phyloP scores from a whole-genome alignment of 169 alveolate genomes.

The Plasmodium ovale region DNA sequence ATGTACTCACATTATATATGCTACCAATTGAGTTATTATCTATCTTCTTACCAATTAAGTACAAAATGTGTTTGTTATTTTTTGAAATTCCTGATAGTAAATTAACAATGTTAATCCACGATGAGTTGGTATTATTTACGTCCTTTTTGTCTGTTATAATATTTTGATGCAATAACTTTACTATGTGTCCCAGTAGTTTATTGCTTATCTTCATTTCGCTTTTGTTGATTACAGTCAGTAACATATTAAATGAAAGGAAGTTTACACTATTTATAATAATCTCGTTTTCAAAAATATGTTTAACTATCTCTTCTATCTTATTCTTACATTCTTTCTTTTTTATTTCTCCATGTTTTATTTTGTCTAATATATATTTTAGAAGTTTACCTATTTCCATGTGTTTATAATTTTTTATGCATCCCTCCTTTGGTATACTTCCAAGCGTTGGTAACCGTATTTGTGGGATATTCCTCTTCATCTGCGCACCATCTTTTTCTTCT shows the following conservation, averaged over 20 bases:
- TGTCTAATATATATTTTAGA: neutral
- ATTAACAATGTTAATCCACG: conserved; percentile 67
- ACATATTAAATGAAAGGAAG: conserved; percentile 62
- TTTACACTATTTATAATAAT: conserved; percentile 15
- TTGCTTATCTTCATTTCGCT: conserved; percentile 39
- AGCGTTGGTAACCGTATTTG: too few species aligned
- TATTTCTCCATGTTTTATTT: conserved; percentile 12
- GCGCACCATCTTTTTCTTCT: neutral
- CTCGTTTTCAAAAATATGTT: conserved; percentile 29
- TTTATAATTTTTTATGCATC: neutral
- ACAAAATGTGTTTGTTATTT: conserved; percentile 19
- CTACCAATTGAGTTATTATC: neutral
- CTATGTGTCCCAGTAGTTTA: conserved; percentile 26
- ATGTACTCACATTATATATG: neutral
- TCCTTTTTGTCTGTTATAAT: neutral
- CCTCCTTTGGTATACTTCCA: too few species aligned
- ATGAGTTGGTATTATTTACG: conserved; percentile 40
- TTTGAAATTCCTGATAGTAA: conserved; percentile 21
- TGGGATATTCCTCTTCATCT: neutral
- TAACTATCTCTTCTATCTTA: conserved; percentile 14
- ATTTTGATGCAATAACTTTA: conserved; percentile 31
- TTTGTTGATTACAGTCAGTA: conserved; percentile 41
- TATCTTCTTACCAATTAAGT: conserved; percentile 17
- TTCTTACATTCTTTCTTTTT: conserved; percentile 6
- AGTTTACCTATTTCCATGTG: conserved; percentile 20